Percentiles rank a stretch among this genome's conserved stretches.
phyloP scores from a whole-genome alignment of 169 alveolate species.

The Ichthyophthirius multifiliis region DNA sequence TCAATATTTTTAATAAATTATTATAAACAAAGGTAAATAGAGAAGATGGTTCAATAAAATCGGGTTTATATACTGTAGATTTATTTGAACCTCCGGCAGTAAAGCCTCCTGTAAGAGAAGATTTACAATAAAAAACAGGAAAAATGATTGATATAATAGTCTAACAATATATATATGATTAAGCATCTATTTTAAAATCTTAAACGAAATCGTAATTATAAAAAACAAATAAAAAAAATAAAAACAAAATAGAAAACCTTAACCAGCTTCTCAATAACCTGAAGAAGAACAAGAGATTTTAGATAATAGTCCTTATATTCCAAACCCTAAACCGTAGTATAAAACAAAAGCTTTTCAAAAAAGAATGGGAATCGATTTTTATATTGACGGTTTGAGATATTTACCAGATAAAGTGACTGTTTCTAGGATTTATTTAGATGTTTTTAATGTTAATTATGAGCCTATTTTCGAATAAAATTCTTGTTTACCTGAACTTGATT shows the following conservation, averaged over 20 bases:
- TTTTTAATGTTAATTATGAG: conserved; percentile 21
- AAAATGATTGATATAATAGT: neutral
- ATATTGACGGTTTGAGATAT: conserved; percentile 67
- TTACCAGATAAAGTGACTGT: conserved; percentile 67
- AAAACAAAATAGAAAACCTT: neutral
- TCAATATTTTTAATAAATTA: neutral
- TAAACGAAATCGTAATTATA: neutral
- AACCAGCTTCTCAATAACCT: neutral
- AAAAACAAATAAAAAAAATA: neutral
- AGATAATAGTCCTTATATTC: conserved; percentile 45
- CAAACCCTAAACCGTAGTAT: conserved; percentile 35
- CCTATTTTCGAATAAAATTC: conserved; percentile 29
- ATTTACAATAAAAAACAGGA: neutral
- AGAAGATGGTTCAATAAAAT: neutral
- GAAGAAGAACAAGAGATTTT: neutral
- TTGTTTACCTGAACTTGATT: conserved; percentile 40
- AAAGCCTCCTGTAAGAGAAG: conserved; percentile 8
- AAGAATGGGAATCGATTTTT: conserved; percentile 74
- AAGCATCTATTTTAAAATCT: neutral
- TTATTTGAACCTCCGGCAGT: conserved; percentile 16
- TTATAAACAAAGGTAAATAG: neutral
- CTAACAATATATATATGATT: neutral
- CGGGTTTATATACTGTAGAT: conserved; percentile 12
- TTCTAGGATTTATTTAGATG: conserved; percentile 43
- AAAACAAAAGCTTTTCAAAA: conserved; percentile 42